Evolutionary conservation across 2,329 filamentous ascomycete genomes (phyloP), one percentile per base, ranked within the genome.

Genomic region (Bipolaris gigantea): DNA sequence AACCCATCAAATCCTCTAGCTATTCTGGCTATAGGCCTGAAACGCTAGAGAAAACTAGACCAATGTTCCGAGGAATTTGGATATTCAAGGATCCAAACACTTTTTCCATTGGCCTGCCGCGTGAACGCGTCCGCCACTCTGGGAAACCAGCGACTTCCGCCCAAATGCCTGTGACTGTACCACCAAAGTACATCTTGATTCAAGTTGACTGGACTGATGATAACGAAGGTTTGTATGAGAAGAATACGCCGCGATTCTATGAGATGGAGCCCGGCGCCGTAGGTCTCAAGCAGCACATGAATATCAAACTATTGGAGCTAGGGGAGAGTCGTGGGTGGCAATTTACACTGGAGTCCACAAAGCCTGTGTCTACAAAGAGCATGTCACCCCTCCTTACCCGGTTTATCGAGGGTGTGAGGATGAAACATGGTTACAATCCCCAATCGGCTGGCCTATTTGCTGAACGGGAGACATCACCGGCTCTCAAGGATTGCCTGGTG

Each of bases 131-230:
- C 34, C 62, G 59, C 9, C 55, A 58, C n/a, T 15, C 52, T 40
- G 61, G 59, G 15, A 47, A 58, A n/a, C 57, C 56, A 23, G 32
- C 19, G 2, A 49, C 54, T 4, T 33, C 53, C 4, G 23, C 48
- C 0, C 56, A 56, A 33, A 41, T 40, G 8, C n/a, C 44, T n/a
- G 21, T 34, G 23, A 23, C 49, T 8, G 25, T 45, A 18, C 25
- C 27, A 9, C 46, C 15, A 34, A 56, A 35, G 15, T 33, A 61
- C 4, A 55, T 66, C 19, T 57, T 73, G 3, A 60, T 72, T 4
- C 66, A 71, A 47, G 50, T 72, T 11, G 64, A 72, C 30, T 73
- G 68, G 68, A 69, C 62, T 1, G 56, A 69, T 16, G 65, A 73
- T 49, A 65, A 69, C 27, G 62, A 72, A 6, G 67, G 64, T 4